A percentile compares a stretch with the other conserved stretches of the same genome.
Conservation (phyloP, 306 rosid genomes). For the Castanospermum australe region DNA sequence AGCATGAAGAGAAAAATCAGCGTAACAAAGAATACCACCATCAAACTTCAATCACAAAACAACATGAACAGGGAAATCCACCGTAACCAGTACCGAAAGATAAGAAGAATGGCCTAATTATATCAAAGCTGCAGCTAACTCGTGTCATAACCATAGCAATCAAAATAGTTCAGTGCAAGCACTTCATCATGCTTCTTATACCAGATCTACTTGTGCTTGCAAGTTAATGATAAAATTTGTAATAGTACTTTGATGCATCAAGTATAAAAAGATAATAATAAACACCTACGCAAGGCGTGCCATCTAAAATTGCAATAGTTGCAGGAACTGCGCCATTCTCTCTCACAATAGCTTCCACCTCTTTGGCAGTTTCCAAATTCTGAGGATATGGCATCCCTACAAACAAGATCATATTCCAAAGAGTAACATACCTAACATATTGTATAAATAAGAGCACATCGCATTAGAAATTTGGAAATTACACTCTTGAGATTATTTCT, state of each 20-base stretch:
- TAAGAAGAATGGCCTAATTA: neutral
- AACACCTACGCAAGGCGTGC: slow-evolving; percentile 81
- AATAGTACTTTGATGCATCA: neutral
- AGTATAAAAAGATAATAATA: slow-evolving; percentile 22
- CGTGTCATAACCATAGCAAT: neutral
- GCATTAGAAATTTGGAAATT: too few species aligned
- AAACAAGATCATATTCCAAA: slow-evolving; percentile 27
- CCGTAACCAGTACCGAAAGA: neutral
- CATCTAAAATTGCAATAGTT: slow-evolving; percentile 89
- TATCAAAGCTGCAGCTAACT: neutral
- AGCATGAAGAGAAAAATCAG: neutral
- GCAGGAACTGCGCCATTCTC: slow-evolving; percentile 93
- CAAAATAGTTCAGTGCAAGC: neutral
- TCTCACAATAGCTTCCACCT: slow-evolving; percentile 76
- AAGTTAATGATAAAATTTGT: neutral
- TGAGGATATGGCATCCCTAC: slow-evolving; percentile 96
- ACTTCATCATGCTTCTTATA: neutral
- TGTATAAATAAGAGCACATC: too few species aligned
- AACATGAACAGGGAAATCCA: neutral
- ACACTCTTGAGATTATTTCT: too few species aligned
- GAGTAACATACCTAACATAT: neutral
- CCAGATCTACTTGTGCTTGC: neutral
- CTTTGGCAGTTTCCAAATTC: slow-evolving; percentile 81
- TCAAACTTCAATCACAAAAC: neutral
- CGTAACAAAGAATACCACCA: neutral